These are phyloP conservation scores for Penicillium antarcticum DNA, from an alignment of 495 filamentous ascomycete species.

Conservation along the genomic window DNA sequence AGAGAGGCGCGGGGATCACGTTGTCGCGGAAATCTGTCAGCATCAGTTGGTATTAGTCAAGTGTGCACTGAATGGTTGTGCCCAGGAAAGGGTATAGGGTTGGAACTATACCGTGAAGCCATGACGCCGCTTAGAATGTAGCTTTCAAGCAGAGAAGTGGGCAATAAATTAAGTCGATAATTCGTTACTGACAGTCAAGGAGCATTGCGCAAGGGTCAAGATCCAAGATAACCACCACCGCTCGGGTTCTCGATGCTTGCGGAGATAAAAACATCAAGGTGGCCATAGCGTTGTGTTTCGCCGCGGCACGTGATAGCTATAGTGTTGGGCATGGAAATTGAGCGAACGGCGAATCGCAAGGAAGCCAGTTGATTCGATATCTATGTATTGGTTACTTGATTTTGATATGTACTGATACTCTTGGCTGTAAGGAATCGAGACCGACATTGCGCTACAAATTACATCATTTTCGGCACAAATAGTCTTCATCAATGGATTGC, in stretches of 20 bases:
- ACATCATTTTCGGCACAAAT: neutral
- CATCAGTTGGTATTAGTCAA: neutral
- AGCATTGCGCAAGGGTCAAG: conserved; percentile 9
- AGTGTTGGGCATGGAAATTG: neutral
- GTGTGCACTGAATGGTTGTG: neutral
- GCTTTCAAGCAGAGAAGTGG: neutral
- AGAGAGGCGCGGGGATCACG: conserved; percentile 84
- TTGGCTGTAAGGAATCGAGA: no score
- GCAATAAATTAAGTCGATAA: neutral
- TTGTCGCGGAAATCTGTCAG: conserved; percentile 58
- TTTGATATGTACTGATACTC: no score
- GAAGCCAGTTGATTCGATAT: no score
- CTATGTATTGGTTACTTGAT: neutral
- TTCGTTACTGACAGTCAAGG: neutral
- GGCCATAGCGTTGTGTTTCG: conserved; percentile 22
- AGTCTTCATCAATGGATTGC: neutral
- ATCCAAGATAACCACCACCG: neutral
- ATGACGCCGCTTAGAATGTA: conserved; percentile 11
- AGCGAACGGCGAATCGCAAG: neutral
- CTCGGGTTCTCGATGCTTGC: conserved; percentile 16
- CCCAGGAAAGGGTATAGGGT: conserved; percentile 2
- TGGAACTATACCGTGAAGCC: conserved; percentile 30
- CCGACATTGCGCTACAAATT: neutral
- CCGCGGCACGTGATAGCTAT: conserved; percentile 20
- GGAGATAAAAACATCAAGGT: conserved; percentile 26